Conservation (phyloP, 345 rosid genomes). For the Moringa oleifera region DNA sequence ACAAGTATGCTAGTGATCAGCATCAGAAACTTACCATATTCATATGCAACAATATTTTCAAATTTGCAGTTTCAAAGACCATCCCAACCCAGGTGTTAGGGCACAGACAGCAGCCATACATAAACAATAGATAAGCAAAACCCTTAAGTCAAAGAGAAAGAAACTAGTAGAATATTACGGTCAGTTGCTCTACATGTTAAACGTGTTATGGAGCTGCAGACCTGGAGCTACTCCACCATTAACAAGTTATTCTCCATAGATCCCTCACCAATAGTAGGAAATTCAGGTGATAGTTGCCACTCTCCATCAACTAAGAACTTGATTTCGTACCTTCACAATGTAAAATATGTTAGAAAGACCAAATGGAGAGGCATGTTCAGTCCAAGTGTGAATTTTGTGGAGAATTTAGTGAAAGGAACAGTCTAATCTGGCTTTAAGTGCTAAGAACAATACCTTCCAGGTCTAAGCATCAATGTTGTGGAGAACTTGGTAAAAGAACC, state of each 20-base stretch:
- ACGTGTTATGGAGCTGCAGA: neutral
- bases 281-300: conserved; percentile 76
- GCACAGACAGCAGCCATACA: too few species aligned
- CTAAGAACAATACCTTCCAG: conserved; percentile 58
- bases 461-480: conserved; percentile 62
- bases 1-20: too few species aligned
- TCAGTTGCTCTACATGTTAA: neutral
- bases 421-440: neutral
- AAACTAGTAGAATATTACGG: neutral
- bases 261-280: conserved; percentile 73
- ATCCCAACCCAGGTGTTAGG: too few species aligned
- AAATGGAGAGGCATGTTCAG: conserved; percentile 33
- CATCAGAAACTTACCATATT: too few species aligned
- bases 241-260: conserved; percentile 61
- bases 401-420: neutral
- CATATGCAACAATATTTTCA: neutral
- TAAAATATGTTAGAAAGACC: conserved; percentile 7
- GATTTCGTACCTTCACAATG: conserved; percentile 67
- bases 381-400: conserved; percentile 22
- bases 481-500: conserved; percentile 69
- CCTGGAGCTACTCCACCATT: conserved; percentile 43
- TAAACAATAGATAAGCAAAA: neutral
- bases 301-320: conserved; percentile 91
- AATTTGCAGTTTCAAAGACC: neutral
- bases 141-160: neutral